Conservation (phyloP, 2,329 filamentous ascomycete species). For the Arthroderma sp. region DNA sequence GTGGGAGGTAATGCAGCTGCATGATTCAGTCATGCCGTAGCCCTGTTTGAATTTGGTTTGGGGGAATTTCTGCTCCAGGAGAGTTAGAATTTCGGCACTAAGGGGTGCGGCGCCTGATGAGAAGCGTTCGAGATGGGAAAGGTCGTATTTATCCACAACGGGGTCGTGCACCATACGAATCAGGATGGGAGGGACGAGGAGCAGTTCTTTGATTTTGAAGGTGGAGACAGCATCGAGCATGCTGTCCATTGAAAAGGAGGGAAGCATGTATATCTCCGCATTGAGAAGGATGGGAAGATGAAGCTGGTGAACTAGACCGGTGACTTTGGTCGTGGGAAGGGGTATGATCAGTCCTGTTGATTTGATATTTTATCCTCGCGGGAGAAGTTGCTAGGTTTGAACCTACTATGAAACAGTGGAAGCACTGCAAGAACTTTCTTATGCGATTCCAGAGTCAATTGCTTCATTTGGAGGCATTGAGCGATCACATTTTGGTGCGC, state of each 20-base stretch:
- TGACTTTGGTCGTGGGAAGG: slow-evolving; percentile 61
- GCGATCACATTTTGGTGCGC: slow-evolving; percentile 42
- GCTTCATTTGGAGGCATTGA: slow-evolving; percentile 48
- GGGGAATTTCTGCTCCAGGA: slow-evolving; percentile 46
- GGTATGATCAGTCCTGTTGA: slow-evolving; percentile 53
- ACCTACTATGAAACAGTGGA: slow-evolving; percentile 42
- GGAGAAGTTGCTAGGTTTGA: slow-evolving; percentile 36
- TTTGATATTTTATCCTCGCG: slow-evolving; percentile 29
- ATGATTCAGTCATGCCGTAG: slow-evolving; percentile 75
- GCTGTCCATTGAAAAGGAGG: slow-evolving; percentile 59
- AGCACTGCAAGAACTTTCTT: slow-evolving; percentile 62
- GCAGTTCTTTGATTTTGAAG: slow-evolving; percentile 54
- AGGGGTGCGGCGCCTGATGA: slow-evolving; percentile 59
- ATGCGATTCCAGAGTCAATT: slow-evolving; percentile 45
- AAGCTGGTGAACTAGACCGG: slow-evolving; percentile 59
- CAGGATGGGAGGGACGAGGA: slow-evolving; percentile 61
- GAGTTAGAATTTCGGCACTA: slow-evolving; percentile 41
- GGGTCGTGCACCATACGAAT: slow-evolving; percentile 62
- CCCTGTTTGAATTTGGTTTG: slow-evolving; percentile 51
- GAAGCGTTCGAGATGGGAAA: slow-evolving; percentile 50
- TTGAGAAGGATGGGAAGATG: slow-evolving; percentile 35
- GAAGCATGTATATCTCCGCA: slow-evolving; percentile 66
- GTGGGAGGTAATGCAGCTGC: slow-evolving; percentile 4
- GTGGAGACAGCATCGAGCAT: slow-evolving; percentile 56
- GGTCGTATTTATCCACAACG: slow-evolving; percentile 50